phyloP scores from a whole-genome alignment of 2,329 filamentous ascomycete species.

The Hymenoscyphus fructigenus region DNA sequence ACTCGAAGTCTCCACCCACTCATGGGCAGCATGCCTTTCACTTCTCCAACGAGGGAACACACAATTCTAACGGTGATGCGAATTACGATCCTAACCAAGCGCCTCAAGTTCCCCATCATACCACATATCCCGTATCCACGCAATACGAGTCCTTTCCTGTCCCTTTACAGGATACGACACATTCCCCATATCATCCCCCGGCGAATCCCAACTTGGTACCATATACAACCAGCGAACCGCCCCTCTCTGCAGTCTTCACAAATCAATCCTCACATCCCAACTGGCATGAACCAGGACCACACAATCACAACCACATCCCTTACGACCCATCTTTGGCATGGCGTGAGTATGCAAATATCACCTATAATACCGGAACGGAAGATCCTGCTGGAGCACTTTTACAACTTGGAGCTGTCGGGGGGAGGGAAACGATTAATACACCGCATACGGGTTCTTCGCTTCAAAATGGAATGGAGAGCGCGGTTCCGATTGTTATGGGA shows the following conservation, averaged over 20 bases:
- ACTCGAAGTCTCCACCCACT: neutral
- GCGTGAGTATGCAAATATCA: neutral
- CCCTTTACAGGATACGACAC: neutral
- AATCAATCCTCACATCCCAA: neutral
- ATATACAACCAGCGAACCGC: neutral
- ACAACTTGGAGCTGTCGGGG: neutral
- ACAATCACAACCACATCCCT: neutral
- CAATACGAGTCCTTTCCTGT: neutral
- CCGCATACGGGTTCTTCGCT: neutral
- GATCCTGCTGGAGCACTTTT: neutral
- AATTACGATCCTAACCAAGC: constrained; percentile 12
- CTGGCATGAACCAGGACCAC: neutral
- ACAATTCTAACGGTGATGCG: neutral
- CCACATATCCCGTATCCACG: neutral
- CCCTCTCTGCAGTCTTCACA: neutral
- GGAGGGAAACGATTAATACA: neutral
- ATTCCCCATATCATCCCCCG: neutral
- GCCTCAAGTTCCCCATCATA: neutral
- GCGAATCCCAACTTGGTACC: neutral
- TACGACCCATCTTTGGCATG: neutral
- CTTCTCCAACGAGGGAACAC: neutral
- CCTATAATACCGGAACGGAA: neutral
- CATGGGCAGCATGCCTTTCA: neutral
- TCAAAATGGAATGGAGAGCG: neutral
- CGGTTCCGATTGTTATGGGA: neutral